Conservation (phyloP, 805 yeast species). For the Starmerella floris region DNA sequence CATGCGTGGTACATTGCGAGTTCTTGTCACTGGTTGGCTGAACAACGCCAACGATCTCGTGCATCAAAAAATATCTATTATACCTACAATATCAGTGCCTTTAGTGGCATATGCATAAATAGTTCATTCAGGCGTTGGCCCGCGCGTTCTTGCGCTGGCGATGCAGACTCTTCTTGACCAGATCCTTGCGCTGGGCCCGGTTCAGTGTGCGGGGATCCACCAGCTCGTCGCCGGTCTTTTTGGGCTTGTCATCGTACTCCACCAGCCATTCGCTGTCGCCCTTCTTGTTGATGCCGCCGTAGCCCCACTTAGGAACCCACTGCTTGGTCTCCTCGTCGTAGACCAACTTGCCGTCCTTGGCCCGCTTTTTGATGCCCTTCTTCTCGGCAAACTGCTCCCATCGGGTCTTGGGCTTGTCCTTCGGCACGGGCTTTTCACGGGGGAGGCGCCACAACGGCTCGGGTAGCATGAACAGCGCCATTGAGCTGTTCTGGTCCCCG, state of each 20-base stretch:
- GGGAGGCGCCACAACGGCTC: slow-evolving; percentile 72
- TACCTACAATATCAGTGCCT: no score
- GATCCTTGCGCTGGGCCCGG: slow-evolving; percentile 71
- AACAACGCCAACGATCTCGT: no score
- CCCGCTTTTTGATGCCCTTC: slow-evolving; percentile 87
- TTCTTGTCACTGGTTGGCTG: no score
- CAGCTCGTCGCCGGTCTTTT: slow-evolving; percentile 35
- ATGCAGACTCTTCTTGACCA: slow-evolving; percentile 68
- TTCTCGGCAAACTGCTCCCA: slow-evolving; percentile 95
- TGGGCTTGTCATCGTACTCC: slow-evolving; percentile 55
- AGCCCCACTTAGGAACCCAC: slow-evolving; percentile 99
- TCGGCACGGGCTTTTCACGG: slow-evolving; percentile 91
- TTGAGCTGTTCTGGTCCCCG: slow-evolving; percentile 51
- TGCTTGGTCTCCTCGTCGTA: slow-evolving; percentile 80
- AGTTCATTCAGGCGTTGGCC: slow-evolving; percentile 9
- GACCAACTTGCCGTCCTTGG: slow-evolving; percentile 76
- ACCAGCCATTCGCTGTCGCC: slow-evolving; percentile 89
- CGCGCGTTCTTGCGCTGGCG: slow-evolving; percentile 67
- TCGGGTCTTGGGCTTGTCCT: slow-evolving; percentile 79
- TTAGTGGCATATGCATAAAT: no score
- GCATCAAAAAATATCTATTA: no score
- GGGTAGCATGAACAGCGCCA: slow-evolving; percentile 76
- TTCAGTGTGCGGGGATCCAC: slow-evolving; percentile 75
- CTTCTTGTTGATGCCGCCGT: slow-evolving; percentile 79
- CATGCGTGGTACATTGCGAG: no score